These are phyloP conservation scores for Epichloe sp. DNA, from an alignment of 2,329 filamentous ascomycete species.

Conservation along the genomic window DNA sequence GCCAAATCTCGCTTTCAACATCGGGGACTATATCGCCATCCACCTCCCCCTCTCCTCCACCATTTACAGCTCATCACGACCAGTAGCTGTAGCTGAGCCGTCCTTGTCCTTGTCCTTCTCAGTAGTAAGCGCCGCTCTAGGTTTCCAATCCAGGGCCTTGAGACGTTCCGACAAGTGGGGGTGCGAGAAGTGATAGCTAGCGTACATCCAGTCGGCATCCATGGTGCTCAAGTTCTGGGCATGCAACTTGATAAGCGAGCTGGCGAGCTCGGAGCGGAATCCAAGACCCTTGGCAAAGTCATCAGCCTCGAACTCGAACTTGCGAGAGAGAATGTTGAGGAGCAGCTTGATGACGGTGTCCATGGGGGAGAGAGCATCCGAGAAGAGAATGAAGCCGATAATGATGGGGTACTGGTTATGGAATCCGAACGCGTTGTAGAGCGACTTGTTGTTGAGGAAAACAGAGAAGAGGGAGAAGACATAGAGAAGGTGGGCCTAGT, in stretches of 20 bases:
- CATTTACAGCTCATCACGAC: slow-evolving; percentile 54
- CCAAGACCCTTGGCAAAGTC: slow-evolving; percentile 76
- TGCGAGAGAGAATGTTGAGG: slow-evolving; percentile 91
- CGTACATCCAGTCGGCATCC: slow-evolving; percentile 98
- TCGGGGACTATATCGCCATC: background rate
- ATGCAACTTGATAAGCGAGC: slow-evolving; percentile 90
- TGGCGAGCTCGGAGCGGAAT: slow-evolving; percentile 69
- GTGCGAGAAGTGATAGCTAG: slow-evolving; percentile 96
- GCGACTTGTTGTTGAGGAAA: slow-evolving; percentile 87
- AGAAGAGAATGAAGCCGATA: slow-evolving; percentile 95
- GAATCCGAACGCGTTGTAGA: slow-evolving; percentile 90
- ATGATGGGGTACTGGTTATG: slow-evolving; percentile 73
- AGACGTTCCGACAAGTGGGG: slow-evolving; percentile 90
- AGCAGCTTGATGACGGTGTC: slow-evolving; percentile 88
- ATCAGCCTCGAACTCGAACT: slow-evolving; percentile 94
- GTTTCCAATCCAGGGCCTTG: slow-evolving; percentile 79
- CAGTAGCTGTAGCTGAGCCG: slow-evolving; percentile 52
- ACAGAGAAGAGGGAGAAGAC: slow-evolving; percentile 93
- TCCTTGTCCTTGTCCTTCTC: slow-evolving; percentile 27
- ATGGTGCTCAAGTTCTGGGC: slow-evolving; percentile 97
- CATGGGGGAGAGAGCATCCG: slow-evolving; percentile 80
- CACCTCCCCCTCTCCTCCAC: background rate
- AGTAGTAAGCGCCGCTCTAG: slow-evolving; percentile 34
- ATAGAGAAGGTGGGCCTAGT: slow-evolving; percentile 83
- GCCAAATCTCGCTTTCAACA: no score